Evolutionary conservation across 768 basidiomycete genomes (phyloP), one percentile per base, ranked within the genome.

Genomic region (Russula ochroleuca): DNA sequence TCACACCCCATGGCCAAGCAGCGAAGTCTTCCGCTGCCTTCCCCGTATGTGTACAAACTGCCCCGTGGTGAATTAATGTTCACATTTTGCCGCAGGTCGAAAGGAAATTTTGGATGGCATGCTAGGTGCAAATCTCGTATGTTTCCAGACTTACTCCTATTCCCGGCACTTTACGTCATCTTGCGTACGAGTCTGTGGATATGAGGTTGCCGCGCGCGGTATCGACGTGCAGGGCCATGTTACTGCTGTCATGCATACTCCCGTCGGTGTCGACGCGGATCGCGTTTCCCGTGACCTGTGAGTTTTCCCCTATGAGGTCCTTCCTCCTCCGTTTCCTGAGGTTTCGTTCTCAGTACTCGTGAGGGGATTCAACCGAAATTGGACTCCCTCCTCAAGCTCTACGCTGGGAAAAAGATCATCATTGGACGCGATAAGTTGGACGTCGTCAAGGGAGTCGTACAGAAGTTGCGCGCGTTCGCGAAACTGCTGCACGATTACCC

Each of bases 101-200:
- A 91, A 90, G 70, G 94, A 98, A 76, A 92, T 98, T 64, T 81
- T 99, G 28, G 94, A 98, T 67, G 97, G 96, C 41, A 97, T 99
- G 92, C 87, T 98, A 50, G 94, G 95, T 35, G 94, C 96, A 54
- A 94, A 97, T 76, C 82, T 97, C 38, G 86, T 98, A 54, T 95
- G 92, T 75, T 98, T 99, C 90, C 92, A 93, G 78, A 97, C 95
- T 0, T 97, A 96, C 75, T 94, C 93, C 3, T 96, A 97, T 78
- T 87, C 90, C 11, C 85, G 96, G 7, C 96, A 98, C 76, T 99
- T 99, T 76, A 86, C 85, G 33, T 94, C 92, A 19, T 92, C 93
- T 1, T 98, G 95, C 73, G 86, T 98, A 48, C 90, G 96, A 21
- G 96, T 99, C 5, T 96, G 94, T 73, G 96, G 96, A 2, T 93